phyloP scores from a whole-genome alignment of 495 filamentous ascomycete species.

The Lophiotrema nucula region DNA sequence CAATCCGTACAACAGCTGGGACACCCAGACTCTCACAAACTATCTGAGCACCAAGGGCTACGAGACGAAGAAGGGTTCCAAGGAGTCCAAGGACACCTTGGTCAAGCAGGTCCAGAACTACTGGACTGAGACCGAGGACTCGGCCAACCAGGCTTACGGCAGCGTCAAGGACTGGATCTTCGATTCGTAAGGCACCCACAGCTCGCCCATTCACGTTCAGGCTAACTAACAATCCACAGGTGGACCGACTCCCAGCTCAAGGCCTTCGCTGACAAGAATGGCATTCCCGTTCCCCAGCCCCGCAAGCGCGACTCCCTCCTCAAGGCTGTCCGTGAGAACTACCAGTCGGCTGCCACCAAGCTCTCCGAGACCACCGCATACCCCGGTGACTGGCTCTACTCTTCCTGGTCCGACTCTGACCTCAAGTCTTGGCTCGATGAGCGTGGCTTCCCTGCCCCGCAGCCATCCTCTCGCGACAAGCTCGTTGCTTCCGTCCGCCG shows the following conservation, averaged over 20 bases:
- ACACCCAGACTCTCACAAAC: conserved; percentile 58
- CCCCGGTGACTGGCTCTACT: conserved; percentile 95
- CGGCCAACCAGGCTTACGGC: conserved; percentile 64
- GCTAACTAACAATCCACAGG: conserved; percentile 47
- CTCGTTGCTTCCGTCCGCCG: conserved; percentile 86
- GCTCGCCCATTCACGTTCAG: conserved; percentile 17
- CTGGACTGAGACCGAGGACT: conserved; percentile 77
- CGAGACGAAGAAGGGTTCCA: conserved; percentile 61
- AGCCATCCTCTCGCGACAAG: conserved; percentile 81
- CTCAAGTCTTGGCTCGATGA: conserved; percentile 84
- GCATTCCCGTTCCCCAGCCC: conserved; percentile 81
- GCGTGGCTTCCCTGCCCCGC: conserved; percentile 82
- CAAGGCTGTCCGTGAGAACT: conserved; percentile 73
- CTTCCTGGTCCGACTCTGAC: conserved; percentile 77
- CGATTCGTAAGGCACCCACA: conserved; percentile 65
- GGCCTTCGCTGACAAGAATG: conserved; percentile 84
- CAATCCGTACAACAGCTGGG: conserved; percentile 70
- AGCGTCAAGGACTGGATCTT: conserved; percentile 89
- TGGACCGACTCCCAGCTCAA: conserved; percentile 88
- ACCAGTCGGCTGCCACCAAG: conserved; percentile 79
- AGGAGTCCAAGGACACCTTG: conserved; percentile 64
- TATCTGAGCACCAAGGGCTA: conserved; percentile 69
- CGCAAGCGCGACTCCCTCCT: conserved; percentile 81
- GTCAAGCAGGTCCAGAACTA: conserved; percentile 63
- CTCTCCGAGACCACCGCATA: conserved; percentile 76